A percentile compares a stretch with the other conserved stretches of the same genome.
phyloP scores from a whole-genome alignment of 768 basidiomycete genomes.

The Kwoniella mangroviensis region DNA sequence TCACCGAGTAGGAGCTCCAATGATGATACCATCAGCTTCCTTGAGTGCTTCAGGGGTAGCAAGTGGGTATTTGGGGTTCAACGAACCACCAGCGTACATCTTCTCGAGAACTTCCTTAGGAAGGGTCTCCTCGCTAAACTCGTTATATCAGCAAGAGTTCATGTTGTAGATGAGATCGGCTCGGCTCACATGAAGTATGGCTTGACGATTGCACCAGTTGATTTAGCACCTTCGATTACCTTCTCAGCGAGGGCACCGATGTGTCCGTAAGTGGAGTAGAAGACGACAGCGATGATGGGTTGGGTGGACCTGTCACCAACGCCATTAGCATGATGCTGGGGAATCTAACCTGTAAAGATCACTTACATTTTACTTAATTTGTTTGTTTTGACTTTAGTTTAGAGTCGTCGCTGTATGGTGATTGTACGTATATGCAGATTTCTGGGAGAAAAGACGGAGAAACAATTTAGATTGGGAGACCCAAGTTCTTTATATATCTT shows the following conservation, averaged over 20 bases:
- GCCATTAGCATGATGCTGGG: no score
- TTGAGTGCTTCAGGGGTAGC: slow-evolving; percentile 65
- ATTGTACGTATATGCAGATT: no score
- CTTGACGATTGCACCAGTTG: slow-evolving; percentile 56
- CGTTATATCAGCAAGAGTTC: neutral
- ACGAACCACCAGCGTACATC: slow-evolving; percentile 69
- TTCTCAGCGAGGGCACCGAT: slow-evolving; percentile 53
- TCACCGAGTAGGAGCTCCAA: slow-evolving; percentile 62
- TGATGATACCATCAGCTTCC: slow-evolving; percentile 68
- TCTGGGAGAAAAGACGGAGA: no score
- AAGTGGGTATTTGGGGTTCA: slow-evolving; percentile 68
- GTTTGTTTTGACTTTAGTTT: no score
- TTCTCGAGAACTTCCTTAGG: slow-evolving; percentile 67
- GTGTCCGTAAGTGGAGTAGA: slow-evolving; percentile 58
- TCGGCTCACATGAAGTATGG: slow-evolving; percentile 59
- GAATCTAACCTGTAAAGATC: no score
- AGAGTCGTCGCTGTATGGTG: no score
- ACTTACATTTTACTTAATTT: no score
- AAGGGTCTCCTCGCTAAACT: slow-evolving; percentile 71
- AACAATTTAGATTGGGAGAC: no score
- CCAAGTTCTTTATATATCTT: no score
- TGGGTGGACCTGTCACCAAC: slow-evolving; percentile 18
- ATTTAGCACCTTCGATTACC: slow-evolving; percentile 54
- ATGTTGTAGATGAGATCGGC: no score
- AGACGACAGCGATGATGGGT: slow-evolving; percentile 48